A percentile compares a stretch with the other conserved stretches of the same genome.
These are phyloP conservation scores for Kockiozyma suomiensis DNA, from an alignment of 805 yeast species.

Conservation along the genomic window DNA sequence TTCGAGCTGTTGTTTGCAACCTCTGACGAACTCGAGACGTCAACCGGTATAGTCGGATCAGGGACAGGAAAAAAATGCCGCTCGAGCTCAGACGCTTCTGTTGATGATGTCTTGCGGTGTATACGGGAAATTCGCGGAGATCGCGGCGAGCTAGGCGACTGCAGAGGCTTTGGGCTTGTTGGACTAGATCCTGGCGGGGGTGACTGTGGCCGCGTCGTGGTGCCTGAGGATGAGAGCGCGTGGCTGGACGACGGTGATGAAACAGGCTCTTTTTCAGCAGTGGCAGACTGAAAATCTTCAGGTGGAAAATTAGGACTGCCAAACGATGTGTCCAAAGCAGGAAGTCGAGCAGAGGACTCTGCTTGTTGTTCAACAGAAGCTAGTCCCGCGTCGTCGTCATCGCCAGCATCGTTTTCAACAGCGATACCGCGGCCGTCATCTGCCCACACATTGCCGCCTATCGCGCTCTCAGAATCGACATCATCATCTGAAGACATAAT, in stretches of 20 bases:
- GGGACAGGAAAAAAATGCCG: slow-evolving; percentile 24
- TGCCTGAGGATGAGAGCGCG: background rate
- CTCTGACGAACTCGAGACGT: background rate
- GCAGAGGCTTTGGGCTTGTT: background rate
- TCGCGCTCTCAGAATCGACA: background rate
- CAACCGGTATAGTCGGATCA: slow-evolving; percentile 6
- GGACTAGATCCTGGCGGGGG: background rate
- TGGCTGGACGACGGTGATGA: background rate
- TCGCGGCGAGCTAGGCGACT: background rate
- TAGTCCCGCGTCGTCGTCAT: background rate
- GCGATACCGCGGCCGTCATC: slow-evolving; percentile 1
- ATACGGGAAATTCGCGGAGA: background rate
- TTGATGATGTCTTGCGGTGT: slow-evolving; percentile 1
- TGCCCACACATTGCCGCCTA: slow-evolving; percentile 1
- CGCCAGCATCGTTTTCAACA: background rate
- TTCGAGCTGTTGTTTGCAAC: background rate
- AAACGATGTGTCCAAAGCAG: background rate
- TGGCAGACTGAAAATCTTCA: background rate
- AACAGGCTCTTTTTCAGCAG: background rate
- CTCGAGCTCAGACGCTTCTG: slow-evolving; percentile 21
- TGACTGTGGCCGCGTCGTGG: background rate
- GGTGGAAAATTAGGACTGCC: background rate
- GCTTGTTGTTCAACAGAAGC: background rate
- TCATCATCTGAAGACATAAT: background rate
- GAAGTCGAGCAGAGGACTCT: background rate